phyloP scores from a whole-genome alignment of 2,329 filamentous ascomycete genomes.

The Paecilomyces dactylethromorphus region DNA sequence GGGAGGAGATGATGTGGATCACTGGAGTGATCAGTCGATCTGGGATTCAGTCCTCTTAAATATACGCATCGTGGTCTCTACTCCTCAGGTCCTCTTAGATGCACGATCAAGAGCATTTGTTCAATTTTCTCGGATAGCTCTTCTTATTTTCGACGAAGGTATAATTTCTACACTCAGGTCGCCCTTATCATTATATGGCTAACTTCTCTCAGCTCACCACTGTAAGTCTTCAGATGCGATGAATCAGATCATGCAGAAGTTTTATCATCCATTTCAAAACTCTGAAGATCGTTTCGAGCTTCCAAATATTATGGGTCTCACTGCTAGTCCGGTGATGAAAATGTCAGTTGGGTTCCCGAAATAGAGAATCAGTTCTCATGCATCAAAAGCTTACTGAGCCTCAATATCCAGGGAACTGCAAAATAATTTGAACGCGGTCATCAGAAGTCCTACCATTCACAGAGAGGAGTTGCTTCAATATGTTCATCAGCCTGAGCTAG shows the following conservation, averaged over 20 bases:
- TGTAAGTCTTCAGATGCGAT: slow-evolving; percentile 59
- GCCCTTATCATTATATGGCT: slow-evolving; percentile 1
- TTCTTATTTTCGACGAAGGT: slow-evolving; percentile 84
- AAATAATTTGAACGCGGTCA: slow-evolving; percentile 60
- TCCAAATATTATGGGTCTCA: slow-evolving; percentile 70
- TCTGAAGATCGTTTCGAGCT: slow-evolving; percentile 23
- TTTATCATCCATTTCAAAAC: slow-evolving; percentile 52
- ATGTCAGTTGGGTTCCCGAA: slow-evolving; percentile 24
- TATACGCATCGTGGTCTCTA: slow-evolving; percentile 68
- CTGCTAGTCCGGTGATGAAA: slow-evolving; percentile 68
- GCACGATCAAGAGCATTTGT: slow-evolving; percentile 71
- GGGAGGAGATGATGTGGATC: slow-evolving; percentile 62
- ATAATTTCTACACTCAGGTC: slow-evolving; percentile 10
- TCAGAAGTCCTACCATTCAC: slow-evolving; percentile 61
- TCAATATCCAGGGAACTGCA: slow-evolving; percentile 51
- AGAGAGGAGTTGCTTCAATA: slow-evolving; percentile 62
- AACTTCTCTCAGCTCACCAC: slow-evolving; percentile 56
- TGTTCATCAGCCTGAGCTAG: slow-evolving; percentile 60
- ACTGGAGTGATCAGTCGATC: slow-evolving; percentile 60
- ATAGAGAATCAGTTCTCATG: neutral
- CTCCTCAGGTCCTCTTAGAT: slow-evolving; percentile 67
- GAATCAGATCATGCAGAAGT: slow-evolving; percentile 64
- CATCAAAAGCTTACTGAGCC: neutral
- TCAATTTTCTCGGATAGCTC: slow-evolving; percentile 52
- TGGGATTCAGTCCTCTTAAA: slow-evolving; percentile 64